phyloP scores from a whole-genome alignment of 352 stramenopile species.

The Phytophthora crassamura region DNA sequence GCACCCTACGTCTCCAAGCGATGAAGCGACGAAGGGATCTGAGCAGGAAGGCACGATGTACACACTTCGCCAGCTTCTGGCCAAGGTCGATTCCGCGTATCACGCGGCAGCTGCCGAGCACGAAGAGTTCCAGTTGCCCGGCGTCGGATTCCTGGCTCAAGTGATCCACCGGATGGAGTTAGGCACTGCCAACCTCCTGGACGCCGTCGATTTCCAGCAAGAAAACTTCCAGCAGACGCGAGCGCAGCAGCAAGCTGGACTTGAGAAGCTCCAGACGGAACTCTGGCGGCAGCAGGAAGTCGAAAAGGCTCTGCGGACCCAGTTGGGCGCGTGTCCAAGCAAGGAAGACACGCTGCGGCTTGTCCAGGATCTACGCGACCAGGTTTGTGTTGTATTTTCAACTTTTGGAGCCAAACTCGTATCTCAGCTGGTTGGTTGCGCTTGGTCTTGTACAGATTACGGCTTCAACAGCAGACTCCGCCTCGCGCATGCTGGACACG shows the following conservation, averaged over 20 bases:
- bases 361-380: conserved; percentile 60
- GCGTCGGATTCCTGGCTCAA: conserved; percentile 39
- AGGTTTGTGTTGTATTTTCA: conserved; percentile 37
- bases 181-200: conserved; percentile 62
- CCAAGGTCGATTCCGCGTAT: conserved; percentile 44
- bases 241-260: conserved; percentile 43
- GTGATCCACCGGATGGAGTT: conserved; percentile 69
- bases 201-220: conserved; percentile 62
- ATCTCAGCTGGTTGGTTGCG: neutral
- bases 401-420: neutral
- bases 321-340: conserved; percentile 56
- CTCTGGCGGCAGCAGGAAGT: conserved; percentile 50
- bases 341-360: conserved; percentile 70
- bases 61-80: conserved; percentile 45
- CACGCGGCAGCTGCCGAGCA: conserved; percentile 27
- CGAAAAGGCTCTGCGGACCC: conserved; percentile 51
- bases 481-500: conserved; percentile 51
- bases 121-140: conserved; percentile 20
- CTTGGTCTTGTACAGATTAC: conserved; percentile 42
- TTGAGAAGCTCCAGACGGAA: conserved; percentile 55
- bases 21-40: neutral
- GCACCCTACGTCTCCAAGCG: conserved; percentile 17
- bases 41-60: conserved; percentile 47
- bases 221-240: conserved; percentile 51
- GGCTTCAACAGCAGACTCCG: conserved; percentile 43